Percentiles rank a stretch among this genome's conserved stretches.
Conservation (phyloP, 805 yeast species). For the Lipomyces lipofer region DNA sequence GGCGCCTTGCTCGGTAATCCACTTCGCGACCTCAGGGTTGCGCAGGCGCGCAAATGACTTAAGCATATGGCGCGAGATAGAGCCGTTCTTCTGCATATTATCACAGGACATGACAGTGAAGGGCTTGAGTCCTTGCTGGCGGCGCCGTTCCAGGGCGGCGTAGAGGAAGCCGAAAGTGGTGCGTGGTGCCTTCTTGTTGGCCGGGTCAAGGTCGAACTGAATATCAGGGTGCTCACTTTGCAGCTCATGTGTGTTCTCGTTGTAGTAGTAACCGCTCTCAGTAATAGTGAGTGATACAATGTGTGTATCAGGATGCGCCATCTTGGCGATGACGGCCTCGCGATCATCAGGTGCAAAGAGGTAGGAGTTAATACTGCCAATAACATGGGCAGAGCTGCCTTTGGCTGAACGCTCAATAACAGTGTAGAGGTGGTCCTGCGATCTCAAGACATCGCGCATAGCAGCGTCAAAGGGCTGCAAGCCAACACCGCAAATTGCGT, state of each 20-base stretch:
- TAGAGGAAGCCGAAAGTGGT: slow-evolving; percentile 5
- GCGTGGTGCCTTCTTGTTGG: slow-evolving; percentile 3
- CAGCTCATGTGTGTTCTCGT: slow-evolving; percentile 4
- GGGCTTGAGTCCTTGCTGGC: slow-evolving; percentile 3
- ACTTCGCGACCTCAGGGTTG: slow-evolving; percentile 3
- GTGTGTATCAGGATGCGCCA: slow-evolving; percentile 3
- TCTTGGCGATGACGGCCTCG: slow-evolving; percentile 5
- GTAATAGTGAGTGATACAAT: slow-evolving; percentile 2
- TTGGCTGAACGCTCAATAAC: slow-evolving; percentile 3
- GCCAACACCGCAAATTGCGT: slow-evolving; percentile 3
- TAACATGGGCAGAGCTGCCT: slow-evolving; percentile 2
- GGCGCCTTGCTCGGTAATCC: slow-evolving; percentile 5
- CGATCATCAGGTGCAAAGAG: slow-evolving; percentile 5
- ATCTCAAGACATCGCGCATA: slow-evolving; percentile 1
- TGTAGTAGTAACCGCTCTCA: slow-evolving; percentile 4
- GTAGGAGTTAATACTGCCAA: slow-evolving; percentile 4
- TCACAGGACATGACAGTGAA: slow-evolving; percentile 4
- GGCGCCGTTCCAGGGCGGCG: slow-evolving; percentile 4
- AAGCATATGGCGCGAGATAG: slow-evolving; percentile 3
- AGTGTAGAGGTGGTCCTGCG: slow-evolving; percentile 1
- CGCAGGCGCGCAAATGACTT: slow-evolving; percentile 1
- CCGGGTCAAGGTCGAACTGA: slow-evolving; percentile 4
- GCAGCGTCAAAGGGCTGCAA: slow-evolving; percentile 1
- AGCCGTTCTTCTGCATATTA: slow-evolving; percentile 4
- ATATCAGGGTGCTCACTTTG: slow-evolving; percentile 2